phyloP scores from a whole-genome alignment of 2,329 filamentous ascomycete species.

The Pseudogymnoascus sp. region DNA sequence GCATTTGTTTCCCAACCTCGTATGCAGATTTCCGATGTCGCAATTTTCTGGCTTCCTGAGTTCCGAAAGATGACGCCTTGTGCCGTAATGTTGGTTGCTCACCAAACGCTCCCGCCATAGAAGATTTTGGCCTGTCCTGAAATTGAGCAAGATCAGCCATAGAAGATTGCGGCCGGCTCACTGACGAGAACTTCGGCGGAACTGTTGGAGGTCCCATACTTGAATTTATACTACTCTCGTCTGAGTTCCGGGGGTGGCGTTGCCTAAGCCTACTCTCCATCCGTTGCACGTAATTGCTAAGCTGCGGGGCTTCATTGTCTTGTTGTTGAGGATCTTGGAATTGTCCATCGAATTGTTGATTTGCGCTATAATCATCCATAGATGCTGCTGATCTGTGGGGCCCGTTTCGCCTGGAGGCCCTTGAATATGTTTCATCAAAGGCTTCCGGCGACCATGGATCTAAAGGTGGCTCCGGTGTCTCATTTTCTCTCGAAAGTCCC shows the following conservation, averaged over 20 bases:
- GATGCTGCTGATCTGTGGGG: conserved; percentile 61
- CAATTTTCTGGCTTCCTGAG: conserved; percentile 34
- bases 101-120: conserved; percentile 39
- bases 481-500: conserved; percentile 52
- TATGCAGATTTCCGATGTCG: conserved; percentile 68
- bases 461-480: conserved; percentile 50
- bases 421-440: conserved; percentile 49
- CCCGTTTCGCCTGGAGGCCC: conserved; percentile 26
- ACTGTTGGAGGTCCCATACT: conserved; percentile 21
- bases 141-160: conserved; percentile 29
- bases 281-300: conserved; percentile 81
- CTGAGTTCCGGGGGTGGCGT: conserved; percentile 21
- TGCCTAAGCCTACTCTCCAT: conserved; percentile 72
- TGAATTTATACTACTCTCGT: conserved; percentile 6
- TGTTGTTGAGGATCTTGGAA: conserved; percentile 41
- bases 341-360: conserved; percentile 32
- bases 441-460: conserved; percentile 89
- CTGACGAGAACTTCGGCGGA: conserved; percentile 38
- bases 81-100: conserved; percentile 27
- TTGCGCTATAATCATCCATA: conserved; percentile 56
- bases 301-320: conserved; percentile 59
- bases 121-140: conserved; percentile 52
- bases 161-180: conserved; percentile 8
- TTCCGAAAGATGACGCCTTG: neutral
- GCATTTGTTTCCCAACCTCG: conserved; percentile 62